Percentiles rank a stretch among this genome's conserved stretches.
Evolutionary conservation across 208 protist species (phyloP).

Genomic region (Acanthamoeba pearcei): DNA sequence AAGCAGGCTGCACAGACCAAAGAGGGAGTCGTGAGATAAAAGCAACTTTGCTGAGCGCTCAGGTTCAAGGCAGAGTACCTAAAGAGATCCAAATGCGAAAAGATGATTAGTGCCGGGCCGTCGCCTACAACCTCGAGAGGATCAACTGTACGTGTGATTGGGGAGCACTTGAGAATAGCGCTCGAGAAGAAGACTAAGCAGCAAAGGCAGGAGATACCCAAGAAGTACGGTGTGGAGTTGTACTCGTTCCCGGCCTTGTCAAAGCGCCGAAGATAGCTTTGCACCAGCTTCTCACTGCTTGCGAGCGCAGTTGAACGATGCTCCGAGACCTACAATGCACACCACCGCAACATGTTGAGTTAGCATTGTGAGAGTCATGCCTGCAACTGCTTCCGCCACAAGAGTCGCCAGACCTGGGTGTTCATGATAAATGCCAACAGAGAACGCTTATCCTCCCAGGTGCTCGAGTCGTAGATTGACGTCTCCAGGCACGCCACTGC

Average conservation of each 20-base stretch:
- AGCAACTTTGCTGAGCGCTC: background rate
- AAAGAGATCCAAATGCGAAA: constrained; percentile 61
- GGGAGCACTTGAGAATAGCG: background rate
- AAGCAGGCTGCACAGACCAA: constrained; percentile 44
- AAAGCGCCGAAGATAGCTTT: constrained; percentile 4
- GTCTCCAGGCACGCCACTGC: constrained; percentile 53
- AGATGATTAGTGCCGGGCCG: constrained; percentile 15
- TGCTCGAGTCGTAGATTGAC: constrained; percentile 30
- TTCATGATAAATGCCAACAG: constrained; percentile 49
- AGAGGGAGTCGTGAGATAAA: background rate
- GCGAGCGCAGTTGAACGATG: background rate
- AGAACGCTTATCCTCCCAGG: constrained; percentile 24
- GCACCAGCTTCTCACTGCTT: constrained; percentile 11
- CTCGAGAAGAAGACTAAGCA: background rate
- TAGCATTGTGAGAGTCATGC: background rate
- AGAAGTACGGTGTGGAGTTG: constrained; percentile 49
- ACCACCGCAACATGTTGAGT: background rate
- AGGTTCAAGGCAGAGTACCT: background rate
- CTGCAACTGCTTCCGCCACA: background rate
- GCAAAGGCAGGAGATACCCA: background rate
- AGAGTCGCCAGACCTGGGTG: background rate
- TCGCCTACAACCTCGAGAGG: constrained; percentile 57
- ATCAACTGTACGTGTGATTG: background rate
- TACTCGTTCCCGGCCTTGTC: background rate
- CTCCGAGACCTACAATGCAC: background rate